Base-by-base conservation (phyloP, 352 stramenopile genomes). In the Phytophthora uliginosa region DNA sequence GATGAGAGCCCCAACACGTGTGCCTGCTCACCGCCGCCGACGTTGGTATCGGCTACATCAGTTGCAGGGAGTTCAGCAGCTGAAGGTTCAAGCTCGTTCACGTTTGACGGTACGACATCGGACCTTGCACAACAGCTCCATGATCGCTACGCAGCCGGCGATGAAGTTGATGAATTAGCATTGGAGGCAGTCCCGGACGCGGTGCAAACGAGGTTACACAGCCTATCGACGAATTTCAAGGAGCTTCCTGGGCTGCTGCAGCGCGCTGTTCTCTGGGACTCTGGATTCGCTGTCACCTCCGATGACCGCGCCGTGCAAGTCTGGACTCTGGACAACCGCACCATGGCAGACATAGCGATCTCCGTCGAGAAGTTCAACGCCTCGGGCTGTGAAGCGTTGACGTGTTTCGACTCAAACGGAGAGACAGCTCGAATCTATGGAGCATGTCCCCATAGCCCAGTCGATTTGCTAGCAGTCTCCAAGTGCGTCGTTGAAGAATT, bases 211-310 rank as follows among this genome's bases (percentile, higher is more conserved):
- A 68, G 61, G 13, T 42, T 78, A 8, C 57, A 69, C 20, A 71
- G 59, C 54, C 6, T 66, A 7, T 77, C 70, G 4, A 7, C 67
- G 26, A 34, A 15, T 15, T 82, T 77, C 42, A 45, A 68, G 17
- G 63, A 76, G 7, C 62, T 82, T 8, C 71, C 71, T 7, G 73
- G 69, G 17, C 26, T 76, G 24, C 53, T 81, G 31, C 77, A 84
- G 22, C 74, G 74, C 10, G 73, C 77, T 18, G 28, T 84, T 7
- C 58, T 82, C 0, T 84, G 77, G 77, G 77, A 84, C 55, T 71
- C 74, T 33, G 77, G 77, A 34, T 73, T 81, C 47, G 62, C 33
- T 22, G 55, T 79, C 48, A 61, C 62, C 18, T 48, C 42, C 2
- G 52, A 73, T 36, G n/a, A 66, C 20, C 59, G 15, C 4, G 61